A percentile compares a stretch with the other conserved stretches of the same genome.
These are phyloP conservation scores for Saccharomycopsis crataegensis DNA, from an alignment of 1,139 yeast genomes.

Conservation along the genomic window DNA sequence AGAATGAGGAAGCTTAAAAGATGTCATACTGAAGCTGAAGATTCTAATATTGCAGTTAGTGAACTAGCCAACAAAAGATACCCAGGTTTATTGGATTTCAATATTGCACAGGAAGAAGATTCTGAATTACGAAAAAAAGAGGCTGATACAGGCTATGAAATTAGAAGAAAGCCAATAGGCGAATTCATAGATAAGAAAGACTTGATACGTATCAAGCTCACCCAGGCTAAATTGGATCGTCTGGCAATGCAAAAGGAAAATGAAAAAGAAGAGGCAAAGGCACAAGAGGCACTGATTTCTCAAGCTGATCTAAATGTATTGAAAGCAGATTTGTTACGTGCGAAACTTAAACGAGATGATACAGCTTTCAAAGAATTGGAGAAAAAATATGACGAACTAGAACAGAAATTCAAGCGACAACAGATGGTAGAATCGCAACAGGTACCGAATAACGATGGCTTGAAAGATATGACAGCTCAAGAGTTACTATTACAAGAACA, in stretches of 20 bases:
- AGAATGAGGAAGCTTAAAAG: slow-evolving; percentile 10
- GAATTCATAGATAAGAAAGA: slow-evolving; percentile 18
- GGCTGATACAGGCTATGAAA: slow-evolving; percentile 15
- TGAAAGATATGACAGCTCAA: no score
- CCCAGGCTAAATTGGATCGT: slow-evolving; percentile 22
- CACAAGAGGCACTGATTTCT: neutral
- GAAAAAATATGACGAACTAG: slow-evolving; percentile 24
- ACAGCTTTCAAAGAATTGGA: slow-evolving; percentile 25
- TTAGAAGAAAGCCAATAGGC: slow-evolving; percentile 12
- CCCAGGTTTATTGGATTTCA: slow-evolving; percentile 4
- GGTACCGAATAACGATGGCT: neutral
- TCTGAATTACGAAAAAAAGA: slow-evolving; percentile 8
- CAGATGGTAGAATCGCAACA: neutral
- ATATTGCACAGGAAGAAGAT: slow-evolving; percentile 10
- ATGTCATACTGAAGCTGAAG: slow-evolving; percentile 5
- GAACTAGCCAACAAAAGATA: slow-evolving; percentile 3
- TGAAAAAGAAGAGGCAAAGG: neutral
- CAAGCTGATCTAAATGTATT: neutral
- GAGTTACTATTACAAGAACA: neutral
- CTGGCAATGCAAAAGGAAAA: slow-evolving; percentile 28
- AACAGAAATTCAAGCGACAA: neutral
- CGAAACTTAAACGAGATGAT: slow-evolving; percentile 21
- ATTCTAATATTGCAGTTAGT: neutral
- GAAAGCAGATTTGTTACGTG: slow-evolving; percentile 1
- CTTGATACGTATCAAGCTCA: slow-evolving; percentile 31